Conservation (phyloP, 345 rosid species). For the Populus tremula region DNA sequence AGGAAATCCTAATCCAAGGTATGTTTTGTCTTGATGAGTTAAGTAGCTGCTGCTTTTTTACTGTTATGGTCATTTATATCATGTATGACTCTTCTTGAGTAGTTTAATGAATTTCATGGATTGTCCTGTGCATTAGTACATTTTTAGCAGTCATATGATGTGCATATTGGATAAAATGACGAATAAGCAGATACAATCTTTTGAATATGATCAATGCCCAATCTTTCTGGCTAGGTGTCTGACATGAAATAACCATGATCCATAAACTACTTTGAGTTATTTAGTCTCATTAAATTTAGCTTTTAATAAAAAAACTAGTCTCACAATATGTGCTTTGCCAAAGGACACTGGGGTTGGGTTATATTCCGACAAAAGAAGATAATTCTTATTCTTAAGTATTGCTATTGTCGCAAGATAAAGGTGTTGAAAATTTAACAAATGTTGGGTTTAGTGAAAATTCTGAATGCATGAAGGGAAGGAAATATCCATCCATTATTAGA, state of each 20-base stretch:
- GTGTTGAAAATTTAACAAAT: too few species aligned
- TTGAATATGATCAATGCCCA: not conserved
- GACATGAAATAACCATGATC: not conserved
- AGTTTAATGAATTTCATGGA: not conserved
- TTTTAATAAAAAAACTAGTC: not conserved
- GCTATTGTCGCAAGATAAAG: not conserved
- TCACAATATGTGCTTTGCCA: not conserved
- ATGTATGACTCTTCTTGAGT: not conserved
- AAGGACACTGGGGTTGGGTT: not conserved
- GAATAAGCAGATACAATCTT: not conserved
- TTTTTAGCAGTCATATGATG: not conserved
- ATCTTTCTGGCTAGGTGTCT: not conserved
- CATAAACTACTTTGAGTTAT: not conserved
- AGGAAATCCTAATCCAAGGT: slow-evolving; percentile 99
- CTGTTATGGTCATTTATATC: not conserved
- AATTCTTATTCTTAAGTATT: not conserved
- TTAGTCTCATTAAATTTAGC: not conserved
- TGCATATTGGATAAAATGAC: not conserved
- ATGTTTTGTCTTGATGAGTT: slow-evolving; percentile 5
- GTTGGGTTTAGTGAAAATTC: too few species aligned
- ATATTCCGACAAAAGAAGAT: not conserved
- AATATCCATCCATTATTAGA: not conserved
- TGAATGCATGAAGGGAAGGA: too few species aligned
- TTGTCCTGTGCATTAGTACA: not conserved
- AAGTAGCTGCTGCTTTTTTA: not conserved